These are phyloP conservation scores for Neoarthrinium moseri DNA, from an alignment of 2,329 filamentous ascomycete species.

Conservation along the genomic window DNA sequence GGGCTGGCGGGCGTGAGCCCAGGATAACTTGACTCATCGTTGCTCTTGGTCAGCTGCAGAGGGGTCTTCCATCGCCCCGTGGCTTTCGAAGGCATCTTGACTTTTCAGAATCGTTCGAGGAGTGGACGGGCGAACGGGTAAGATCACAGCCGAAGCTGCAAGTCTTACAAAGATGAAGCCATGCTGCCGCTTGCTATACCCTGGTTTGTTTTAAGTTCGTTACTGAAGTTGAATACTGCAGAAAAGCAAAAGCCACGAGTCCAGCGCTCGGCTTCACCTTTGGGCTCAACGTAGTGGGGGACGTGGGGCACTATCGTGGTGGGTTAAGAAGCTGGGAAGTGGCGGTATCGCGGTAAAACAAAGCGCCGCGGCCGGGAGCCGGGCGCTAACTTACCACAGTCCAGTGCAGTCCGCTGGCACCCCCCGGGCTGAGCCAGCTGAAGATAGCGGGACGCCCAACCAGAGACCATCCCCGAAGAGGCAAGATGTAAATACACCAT, in stretches of 20 bases:
- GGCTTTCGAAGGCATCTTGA: conserved; percentile 53
- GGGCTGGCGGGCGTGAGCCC: conserved; percentile 45
- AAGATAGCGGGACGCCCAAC: not conserved
- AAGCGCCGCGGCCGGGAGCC: not conserved
- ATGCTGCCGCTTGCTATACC: conserved; percentile 33
- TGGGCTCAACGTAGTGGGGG: not conserved
- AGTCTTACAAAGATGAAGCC: conserved; percentile 46
- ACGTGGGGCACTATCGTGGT: not conserved
- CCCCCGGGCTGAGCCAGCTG: not conserved
- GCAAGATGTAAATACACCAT: conserved; percentile 5
- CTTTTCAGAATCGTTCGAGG: conserved; percentile 22
- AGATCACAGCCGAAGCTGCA: conserved; percentile 54
- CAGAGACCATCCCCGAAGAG: conserved; percentile 2
- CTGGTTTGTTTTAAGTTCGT: not conserved
- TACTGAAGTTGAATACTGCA: not conserved
- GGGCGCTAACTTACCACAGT: too few relatives aligned
- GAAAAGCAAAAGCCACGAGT: not conserved
- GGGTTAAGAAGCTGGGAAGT: not conserved
- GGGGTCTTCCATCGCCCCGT: conserved; percentile 48
- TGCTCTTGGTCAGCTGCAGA: conserved; percentile 36
- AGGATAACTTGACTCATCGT: conserved; percentile 50
- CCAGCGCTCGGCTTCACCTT: too few relatives aligned
- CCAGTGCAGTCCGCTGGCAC: not conserved
- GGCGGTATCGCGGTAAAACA: conserved; percentile 3
- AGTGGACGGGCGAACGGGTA: conserved; percentile 26